Base-by-base conservation (phyloP, 805 yeast species). In the Grigorovia yakushimaensis region DNA sequence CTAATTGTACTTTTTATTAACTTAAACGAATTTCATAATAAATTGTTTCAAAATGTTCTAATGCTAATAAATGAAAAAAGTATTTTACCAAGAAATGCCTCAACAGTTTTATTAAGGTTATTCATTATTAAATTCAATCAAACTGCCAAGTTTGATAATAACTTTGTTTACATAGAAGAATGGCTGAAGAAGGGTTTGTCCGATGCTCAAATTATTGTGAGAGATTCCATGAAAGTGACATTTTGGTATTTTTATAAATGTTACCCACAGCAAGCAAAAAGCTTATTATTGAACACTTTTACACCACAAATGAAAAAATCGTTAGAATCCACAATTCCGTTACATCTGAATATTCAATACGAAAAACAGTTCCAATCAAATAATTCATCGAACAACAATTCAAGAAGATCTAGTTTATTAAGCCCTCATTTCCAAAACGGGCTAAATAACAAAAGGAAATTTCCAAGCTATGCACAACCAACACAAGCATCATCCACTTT, bases 161-260 rank as follows among this genome's bases (percentile, higher is more conserved):
- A 55, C n/a, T 39, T 54, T 8, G 35, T 58, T 18, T 4, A 62
- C 47, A 56, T 81, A 1, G 80, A 71, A 33, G 76, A 71, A 42
- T 68, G 80, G 51, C 58, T 87, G 1, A 50, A 66, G 3, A 81
- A 77, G 54, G 82, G 91, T 19, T 68, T 93, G 0, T 60, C 77
- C 0, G 98, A 89, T 61, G 86, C 96, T 0, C 83, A 84, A 49
- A 87, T 89, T 0, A 68, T 76, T 0, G 96, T 86, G 0, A 73
- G 97, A 53, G 94, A 81, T 55, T 69, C 78, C 0, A 84, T 82
- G 69, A 75, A 95, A 60, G 68, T 71, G 2, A 72, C 88, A 0
- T 91, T 74, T 57, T 89, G 96, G 96, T 69, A 76, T 13, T 74
- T 78, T 47, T 73, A 73, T 54, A 70, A 68, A 19, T 57, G 73